Evolutionary conservation across 2,329 filamentous ascomycete genomes (phyloP), one percentile per base, ranked within the genome.

Genomic region (Tolypocladium ophioglossoides): DNA sequence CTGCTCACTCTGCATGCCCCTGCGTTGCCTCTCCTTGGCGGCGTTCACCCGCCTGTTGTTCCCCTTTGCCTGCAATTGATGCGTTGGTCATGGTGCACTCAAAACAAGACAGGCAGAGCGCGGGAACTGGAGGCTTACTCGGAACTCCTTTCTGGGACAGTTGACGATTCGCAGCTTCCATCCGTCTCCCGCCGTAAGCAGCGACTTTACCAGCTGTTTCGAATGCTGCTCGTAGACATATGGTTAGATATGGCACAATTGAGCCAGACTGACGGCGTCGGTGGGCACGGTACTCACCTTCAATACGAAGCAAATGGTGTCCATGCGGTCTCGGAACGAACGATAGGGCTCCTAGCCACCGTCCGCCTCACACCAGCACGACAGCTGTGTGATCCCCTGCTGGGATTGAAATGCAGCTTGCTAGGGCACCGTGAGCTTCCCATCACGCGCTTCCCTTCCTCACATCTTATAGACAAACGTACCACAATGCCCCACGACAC

Each of bases 171-270:
- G 56, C 44, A 58, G 54, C 10, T 52, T 54, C 64, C 63, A 66
- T 2, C 60, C 60, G 12, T 61, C 54, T 10, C 62, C 62, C 12
- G 59, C 56, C 9, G 54, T 58, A 14, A 66, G 51, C 10, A 66
- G 58, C 16, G 61, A 64, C 55, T 65, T 66, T 55, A 66, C 60
- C 3, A 65, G 57, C 53, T 65, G 63, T 55, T 67, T 66, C 3
- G 61, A 64, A 22, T 52, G 51, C 57, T 60, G 24, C 24, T 37
- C 20, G 47, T 4, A 27, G 37, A 37, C 4, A 50, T n/a, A 32
- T 9, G 14, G 32, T 53, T 24, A 50, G 39, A 9, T 30, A 30
- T 4, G 38, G 16, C 18, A 2, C 18, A 4, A 14, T 11, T 18
- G 2, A 2, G 2, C 38, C 24, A 11, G 11, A 18, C 30, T 30